Evolutionary conservation across 306 rosid species (phyloP).

Genomic region (Comarum palustre): DNA sequence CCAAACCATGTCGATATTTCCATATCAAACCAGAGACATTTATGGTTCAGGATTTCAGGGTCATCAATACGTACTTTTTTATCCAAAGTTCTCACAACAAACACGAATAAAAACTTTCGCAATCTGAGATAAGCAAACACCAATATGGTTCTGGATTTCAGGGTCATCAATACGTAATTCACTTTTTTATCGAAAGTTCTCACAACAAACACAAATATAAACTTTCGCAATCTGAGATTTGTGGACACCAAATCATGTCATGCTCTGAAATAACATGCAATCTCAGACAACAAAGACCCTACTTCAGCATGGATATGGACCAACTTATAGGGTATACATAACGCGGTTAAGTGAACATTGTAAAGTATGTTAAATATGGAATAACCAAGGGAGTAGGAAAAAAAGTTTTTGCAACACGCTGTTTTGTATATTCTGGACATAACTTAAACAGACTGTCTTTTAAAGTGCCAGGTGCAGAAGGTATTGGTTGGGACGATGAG

Average conservation of each 20-base stretch:
- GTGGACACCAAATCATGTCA: background rate
- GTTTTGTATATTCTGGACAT: background rate
- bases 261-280: background rate
- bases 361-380: background rate
- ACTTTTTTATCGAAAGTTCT: background rate
- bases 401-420: background rate
- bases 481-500: background rate
- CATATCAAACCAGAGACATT: background rate
- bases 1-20: background rate
- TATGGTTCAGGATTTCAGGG: background rate
- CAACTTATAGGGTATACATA: background rate
- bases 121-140: background rate
- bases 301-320: background rate
- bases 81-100: background rate
- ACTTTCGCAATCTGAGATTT: background rate
- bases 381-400: background rate
- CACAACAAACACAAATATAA: background rate
- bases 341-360: background rate
- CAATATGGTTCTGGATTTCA: too few relatives aligned
- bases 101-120: background rate
- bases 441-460: background rate
- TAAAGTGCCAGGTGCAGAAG: background rate
- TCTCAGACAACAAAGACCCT: background rate
- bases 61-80: background rate
- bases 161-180: background rate